phyloP scores from a whole-genome alignment of 2,329 filamentous ascomycete species.

The Colletotrichum sansevieriae region DNA sequence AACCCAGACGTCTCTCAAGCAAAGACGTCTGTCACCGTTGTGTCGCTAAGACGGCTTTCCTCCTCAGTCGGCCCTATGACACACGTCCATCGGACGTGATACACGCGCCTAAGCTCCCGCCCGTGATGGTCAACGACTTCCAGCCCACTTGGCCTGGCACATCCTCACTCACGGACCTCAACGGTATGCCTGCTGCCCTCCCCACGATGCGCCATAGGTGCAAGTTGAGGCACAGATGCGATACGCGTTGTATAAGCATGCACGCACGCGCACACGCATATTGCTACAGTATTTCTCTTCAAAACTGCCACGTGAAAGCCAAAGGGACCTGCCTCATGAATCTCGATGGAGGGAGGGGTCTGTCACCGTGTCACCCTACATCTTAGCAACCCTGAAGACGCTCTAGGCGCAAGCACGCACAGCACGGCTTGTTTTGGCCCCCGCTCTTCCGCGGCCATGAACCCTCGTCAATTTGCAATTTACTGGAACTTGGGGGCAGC shows the following conservation, averaged over 20 bases:
- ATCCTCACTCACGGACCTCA: slow-evolving; percentile 34
- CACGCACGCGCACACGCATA: slow-evolving; percentile 6
- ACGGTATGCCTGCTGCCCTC: slow-evolving; percentile 1
- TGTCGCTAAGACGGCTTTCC: background rate
- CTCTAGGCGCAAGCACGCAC: slow-evolving; percentile 38
- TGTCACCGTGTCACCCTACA: slow-evolving; percentile 2
- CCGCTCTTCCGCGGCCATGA: slow-evolving; percentile 36
- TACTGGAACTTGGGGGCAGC: slow-evolving; percentile 41
- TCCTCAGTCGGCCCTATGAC: slow-evolving; percentile 23
- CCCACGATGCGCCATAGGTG: slow-evolving; percentile 15
- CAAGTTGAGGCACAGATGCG: slow-evolving; percentile 21
- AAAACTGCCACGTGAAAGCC: slow-evolving; percentile 25
- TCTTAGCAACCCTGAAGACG: slow-evolving; percentile 10
- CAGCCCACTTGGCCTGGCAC: slow-evolving; percentile 30
- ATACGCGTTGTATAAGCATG: slow-evolving; percentile 9
- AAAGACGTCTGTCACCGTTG: background rate
- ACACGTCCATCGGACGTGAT: slow-evolving; percentile 27
- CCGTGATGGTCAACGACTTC: slow-evolving; percentile 17
- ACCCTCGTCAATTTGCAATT: slow-evolving; percentile 30
- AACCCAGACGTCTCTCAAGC: slow-evolving; percentile 8
- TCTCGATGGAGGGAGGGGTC: slow-evolving; percentile 23
- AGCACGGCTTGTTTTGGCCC: slow-evolving; percentile 41
- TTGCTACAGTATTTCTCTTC: slow-evolving; percentile 4
- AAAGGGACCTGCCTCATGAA: slow-evolving; percentile 19
- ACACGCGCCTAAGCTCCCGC: slow-evolving; percentile 31